Base-by-base conservation (phyloP, 768 basidiomycete genomes). In the Lactifluus piperatus region DNA sequence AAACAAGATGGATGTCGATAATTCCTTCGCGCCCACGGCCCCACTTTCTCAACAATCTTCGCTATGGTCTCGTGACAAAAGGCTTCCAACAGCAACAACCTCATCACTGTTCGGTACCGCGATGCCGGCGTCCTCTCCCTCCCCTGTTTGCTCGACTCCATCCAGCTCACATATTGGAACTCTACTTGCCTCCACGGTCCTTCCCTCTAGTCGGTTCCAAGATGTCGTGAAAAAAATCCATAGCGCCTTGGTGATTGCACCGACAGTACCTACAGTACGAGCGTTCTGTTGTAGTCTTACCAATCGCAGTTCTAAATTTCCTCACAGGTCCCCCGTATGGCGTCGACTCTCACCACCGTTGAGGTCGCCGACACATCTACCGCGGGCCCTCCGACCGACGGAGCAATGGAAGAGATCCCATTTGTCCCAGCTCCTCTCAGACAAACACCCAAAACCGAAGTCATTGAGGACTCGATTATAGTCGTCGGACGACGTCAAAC, bases 381-480 rank as follows among this genome's bases (percentile, higher is more conserved):
- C 6, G 46, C 51, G 2, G 49, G 34, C 13, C 62, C 45, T 43
- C 22, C 27, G 24, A 52, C 51, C 45, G 64, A 41, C 11, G 75
- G 73, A 24, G 79, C 76, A 70, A 79, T 83, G 54, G 78, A 82
- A 36, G 90, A 91, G 70, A 80, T 93, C 7, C 83, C 91, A 1
- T 94, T 85, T 63, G 77, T 94, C 9, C 91, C 91, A 48, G 78
- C 82, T 1, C 71, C 80, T 0, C 78, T 83, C 65, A 81, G 91
- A 22, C 68, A 67, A 51, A 56, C 67, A 20, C 70, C 67, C 39
- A 58, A 65, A 27, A 41, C 67, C 34, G 68, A 67, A 27, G 69
- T 68, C 20, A 72, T 73, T 32, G 81, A 84, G 46, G 89, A 88
- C 66, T 75, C 81, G 1, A 84, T 92, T 53, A 81, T 91, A 6